Evolutionary conservation across 352 stramenopile genomes (phyloP), one percentile per base, ranked within the genome.

Genomic region (Globisporangium alternatum): DNA sequence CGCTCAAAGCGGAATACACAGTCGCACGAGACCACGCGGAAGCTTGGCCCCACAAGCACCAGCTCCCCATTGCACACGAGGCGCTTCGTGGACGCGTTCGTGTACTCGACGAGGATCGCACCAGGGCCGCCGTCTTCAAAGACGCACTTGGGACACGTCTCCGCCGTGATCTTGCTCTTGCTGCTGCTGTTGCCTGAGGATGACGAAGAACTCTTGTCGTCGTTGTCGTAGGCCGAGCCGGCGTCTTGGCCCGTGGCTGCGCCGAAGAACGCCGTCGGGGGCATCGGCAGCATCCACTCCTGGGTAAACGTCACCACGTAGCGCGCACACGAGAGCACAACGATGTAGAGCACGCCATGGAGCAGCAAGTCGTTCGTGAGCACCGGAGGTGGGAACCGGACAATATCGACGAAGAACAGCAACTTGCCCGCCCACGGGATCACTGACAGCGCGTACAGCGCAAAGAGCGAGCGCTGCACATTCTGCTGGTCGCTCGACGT

Each of bases 1-100:
- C 69, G 77, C 30, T 82, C 67, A 45, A 88, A 89, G 19, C 87
- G 83, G 54, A 88, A 76, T n/a, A 93, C 85, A 44, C 87, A 96
- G 64, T 96, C 85, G 56, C 87, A 96, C 28, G 80, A 76, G 3
- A 94, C 81, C 56, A 94, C 87, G n/a, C 84, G 82, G 68, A 93
- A 96, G 9, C 74, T 93, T 33, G 83, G 79, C 0, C 87, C 87
- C 12, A 93, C 66, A 33, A 83, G 66, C 43, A 94, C 82, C 15
- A 87, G 59, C 22, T 89, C 85, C 3, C 72, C 67, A 62, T 68
- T 68, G 7, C 65, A 68, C 31, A 68, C 55, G 56, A 91, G 63
- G 0, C 78, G 75, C 19, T 73, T 63, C 21, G 84, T 93, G 28
- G 75, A 79, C 8, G 52, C 49, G 52, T 83, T 74, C 60, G 66